Evolutionary conservation across 2,329 filamentous ascomycete genomes (phyloP).

Genomic region (Stemphylium beticola): DNA sequence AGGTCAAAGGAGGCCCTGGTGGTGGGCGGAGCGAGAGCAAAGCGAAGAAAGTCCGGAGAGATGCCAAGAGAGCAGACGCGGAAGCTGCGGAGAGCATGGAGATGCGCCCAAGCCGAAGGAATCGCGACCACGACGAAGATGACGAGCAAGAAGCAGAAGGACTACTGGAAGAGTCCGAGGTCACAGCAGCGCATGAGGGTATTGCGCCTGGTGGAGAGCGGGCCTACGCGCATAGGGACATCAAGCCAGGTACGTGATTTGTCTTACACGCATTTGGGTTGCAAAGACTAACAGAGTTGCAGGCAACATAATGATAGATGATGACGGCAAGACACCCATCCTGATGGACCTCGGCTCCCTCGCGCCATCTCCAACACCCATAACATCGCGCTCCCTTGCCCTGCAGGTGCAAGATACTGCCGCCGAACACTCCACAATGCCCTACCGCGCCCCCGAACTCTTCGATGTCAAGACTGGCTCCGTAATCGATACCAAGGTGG

Average conservation of each 20-base stretch:
- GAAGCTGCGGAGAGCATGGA: constrained; percentile 53
- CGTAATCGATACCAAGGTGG: constrained; percentile 92
- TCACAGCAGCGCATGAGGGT: constrained; percentile 69
- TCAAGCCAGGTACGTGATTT: constrained; percentile 81
- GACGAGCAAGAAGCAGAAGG: constrained; percentile 79
- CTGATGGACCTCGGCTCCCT: constrained; percentile 97
- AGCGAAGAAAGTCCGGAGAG: constrained; percentile 61
- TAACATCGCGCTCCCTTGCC: constrained; percentile 88
- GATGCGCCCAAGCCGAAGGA: constrained; percentile 50
- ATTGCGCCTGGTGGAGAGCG: constrained; percentile 71
- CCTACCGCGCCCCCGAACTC: constrained; percentile 94
- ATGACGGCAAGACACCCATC: constrained; percentile 85
- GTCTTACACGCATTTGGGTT: neutral
- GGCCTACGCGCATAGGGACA: constrained; percentile 93
- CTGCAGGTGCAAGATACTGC: constrained; percentile 93
- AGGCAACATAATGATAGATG: constrained; percentile 98
- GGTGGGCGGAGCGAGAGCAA: constrained; percentile 59
- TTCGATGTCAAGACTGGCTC: constrained; percentile 97
- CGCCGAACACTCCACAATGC: constrained; percentile 97
- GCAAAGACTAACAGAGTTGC: constrained; percentile 15
- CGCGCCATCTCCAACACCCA: constrained; percentile 82
- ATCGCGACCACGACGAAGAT: constrained; percentile 62
- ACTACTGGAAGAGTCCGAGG: constrained; percentile 81
- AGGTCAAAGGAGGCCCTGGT: constrained; percentile 63
- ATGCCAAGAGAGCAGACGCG: constrained; percentile 62